Conservation (phyloP, 352 stramenopile genomes). For the Phytopythium oedochilum region DNA sequence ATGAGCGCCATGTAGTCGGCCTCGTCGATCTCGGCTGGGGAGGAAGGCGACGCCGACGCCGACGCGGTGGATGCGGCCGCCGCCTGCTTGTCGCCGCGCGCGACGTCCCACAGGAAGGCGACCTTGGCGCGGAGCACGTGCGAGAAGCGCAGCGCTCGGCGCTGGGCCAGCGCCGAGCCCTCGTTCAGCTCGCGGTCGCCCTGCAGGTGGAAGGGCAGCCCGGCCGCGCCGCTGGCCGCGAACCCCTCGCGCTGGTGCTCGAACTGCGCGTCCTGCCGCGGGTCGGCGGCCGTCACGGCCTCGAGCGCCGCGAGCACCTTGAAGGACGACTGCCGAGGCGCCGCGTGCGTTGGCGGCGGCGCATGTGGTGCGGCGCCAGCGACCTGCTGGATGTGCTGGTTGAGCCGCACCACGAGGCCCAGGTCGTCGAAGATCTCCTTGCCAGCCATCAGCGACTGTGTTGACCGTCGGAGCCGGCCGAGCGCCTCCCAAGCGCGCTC, state of each 20-base stretch:
- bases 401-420: conserved; percentile 61
- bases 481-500: no score
- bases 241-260: conserved; percentile 54
- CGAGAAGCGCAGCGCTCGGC: conserved; percentile 45
- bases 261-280: conserved; percentile 53
- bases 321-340: conserved; percentile 48
- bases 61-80: no score
- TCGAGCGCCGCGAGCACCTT: conserved; percentile 66
- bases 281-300: conserved; percentile 31
- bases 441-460: conserved; percentile 18
- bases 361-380: background rate
- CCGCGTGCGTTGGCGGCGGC: no score
- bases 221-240: conserved; percentile 9
- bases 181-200: conserved; percentile 67
- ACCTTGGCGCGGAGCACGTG: conserved; percentile 38
- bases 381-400: conserved; percentile 54
- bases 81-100: conserved; percentile 31
- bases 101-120: conserved; percentile 62
- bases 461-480: no score
- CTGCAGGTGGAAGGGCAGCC: conserved; percentile 74
- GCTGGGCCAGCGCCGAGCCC: conserved; percentile 44
- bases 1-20: conserved; percentile 66
- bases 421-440: conserved; percentile 76
- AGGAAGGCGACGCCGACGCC: background rate
- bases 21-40: conserved; percentile 35